phyloP scores from a whole-genome alignment of 2,329 filamentous ascomycete species.

The Diaporthe sp. region DNA sequence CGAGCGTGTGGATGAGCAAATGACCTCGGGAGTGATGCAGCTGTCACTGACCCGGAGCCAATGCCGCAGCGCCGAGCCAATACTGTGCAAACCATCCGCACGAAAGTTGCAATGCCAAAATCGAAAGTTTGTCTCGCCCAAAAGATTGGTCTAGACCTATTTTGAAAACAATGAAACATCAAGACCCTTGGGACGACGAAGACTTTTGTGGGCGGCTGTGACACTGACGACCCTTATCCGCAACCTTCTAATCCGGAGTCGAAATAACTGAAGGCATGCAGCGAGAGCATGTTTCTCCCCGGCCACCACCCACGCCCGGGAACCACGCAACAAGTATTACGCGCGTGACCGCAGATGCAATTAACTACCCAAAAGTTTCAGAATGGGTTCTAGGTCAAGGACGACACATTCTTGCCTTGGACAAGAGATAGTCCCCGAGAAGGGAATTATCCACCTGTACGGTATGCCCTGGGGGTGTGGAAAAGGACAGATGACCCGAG shows the following conservation, averaged over 20 bases:
- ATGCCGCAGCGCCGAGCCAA: constrained; percentile 6
- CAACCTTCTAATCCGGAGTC: not conserved
- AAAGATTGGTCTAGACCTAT: constrained; percentile 20
- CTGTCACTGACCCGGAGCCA: constrained; percentile 7
- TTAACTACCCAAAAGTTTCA: not conserved
- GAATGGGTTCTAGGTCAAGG: not conserved
- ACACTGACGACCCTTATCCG: not conserved
- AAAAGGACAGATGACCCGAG: not conserved
- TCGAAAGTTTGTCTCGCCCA: constrained; percentile 17
- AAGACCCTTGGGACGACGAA: constrained; percentile 8
- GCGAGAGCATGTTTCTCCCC: not conserved
- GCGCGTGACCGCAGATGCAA: not conserved
- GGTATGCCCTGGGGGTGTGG: not conserved
- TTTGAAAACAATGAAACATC: constrained; percentile 16
- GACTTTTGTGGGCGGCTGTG: not conserved
- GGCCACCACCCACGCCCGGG: not conserved
- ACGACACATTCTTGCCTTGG: not conserved
- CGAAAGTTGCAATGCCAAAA: constrained; percentile 13
- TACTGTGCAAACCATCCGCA: constrained; percentile 3
- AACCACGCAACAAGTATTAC: not conserved
- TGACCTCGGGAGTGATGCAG: not conserved
- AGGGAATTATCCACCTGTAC: not conserved
- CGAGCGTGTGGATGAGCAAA: not conserved
- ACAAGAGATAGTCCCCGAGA: too few relatives aligned
- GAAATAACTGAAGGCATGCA: not conserved